Evolutionary conservation across 1,284 basidiomycete species (phyloP), one percentile per base, ranked within the genome.

Genomic region (Afroboletus lepidellus): DNA sequence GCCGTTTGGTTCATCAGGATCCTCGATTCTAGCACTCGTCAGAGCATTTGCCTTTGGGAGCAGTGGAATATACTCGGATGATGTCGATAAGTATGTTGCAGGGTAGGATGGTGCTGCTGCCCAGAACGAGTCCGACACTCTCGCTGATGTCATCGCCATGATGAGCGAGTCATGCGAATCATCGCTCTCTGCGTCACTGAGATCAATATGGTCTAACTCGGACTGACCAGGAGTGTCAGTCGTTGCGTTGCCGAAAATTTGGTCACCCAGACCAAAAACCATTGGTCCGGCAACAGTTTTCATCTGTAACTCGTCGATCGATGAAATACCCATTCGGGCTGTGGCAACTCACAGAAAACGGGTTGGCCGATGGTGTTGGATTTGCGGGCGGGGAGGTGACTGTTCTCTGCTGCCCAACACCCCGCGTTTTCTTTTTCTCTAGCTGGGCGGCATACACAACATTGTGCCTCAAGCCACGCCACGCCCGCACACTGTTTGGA

Each of bases 401-500:
- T 6, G 62, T 61, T 48, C 71, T 71, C 34, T 76, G 72, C 47
- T 74, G 72, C 48, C 70, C 72, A 43, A 69, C 64, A 41, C 68
- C 66, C 20, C 48, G 64, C 12, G 60, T 62, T 15, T 64, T 64
- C 60, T 74, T 76, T 53, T 71, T 76, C 57, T 81, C 76, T 6
- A 92, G 74, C 64, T 90, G 87, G 20, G 74, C 74, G 5, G 90
- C 90, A 64, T 90, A 92, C 49, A 75, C 73, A 51, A 79, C 76
- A 62, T 92, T 92, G 61, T 77, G 81, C 37, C 85, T 76, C 49
- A 92, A 63, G 9, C 82, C 85, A 59, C 90, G 77, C 83, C 85
- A 92, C 37, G 87, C 89, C 27, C 90, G 84, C 46, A 92, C 72
- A 62, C 90, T 92, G 60, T 55, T 44, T 21, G 34, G 46, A 16